Evolutionary conservation across 345 rosid genomes (phyloP), one percentile per base, ranked within the genome.

Genomic region (Firmiana major): DNA sequence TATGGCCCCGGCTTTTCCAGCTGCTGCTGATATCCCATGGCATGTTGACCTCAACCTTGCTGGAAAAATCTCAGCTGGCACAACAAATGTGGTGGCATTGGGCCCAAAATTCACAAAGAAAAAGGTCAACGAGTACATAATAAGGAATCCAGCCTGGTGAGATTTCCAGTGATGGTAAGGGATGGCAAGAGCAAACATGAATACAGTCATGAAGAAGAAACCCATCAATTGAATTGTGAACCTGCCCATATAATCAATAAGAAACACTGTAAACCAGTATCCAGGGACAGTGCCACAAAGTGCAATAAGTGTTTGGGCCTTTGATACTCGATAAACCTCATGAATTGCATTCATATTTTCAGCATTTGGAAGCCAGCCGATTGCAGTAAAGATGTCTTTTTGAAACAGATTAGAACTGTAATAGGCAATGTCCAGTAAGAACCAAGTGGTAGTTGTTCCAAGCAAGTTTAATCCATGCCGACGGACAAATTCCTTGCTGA

Each of bases 101-200:
- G 91, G 91, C 15, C 91, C 90, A 2, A 87, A 88, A 57, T 88
- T 86, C 3, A 88, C 90, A 24, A 87, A 88, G 84, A 88, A 86
- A 72, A 88, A 86, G 19, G 88, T 85, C 10, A 85, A 31, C 0
- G 86, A 81, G 65, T 87, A 88, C 53, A 88, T 77, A 6, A 85
- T 69, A 26, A 88, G 84, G 21, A 88, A 86, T 5, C 90, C 89
- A 0, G 85, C 84, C 26, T 81, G 60, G 73, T 86, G 77, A 40
- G 78, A 80, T 7, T 40, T 77, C 91, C 90, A 88, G 51, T 85
- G 88, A 55, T 87, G 10, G 78, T 88, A 86, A 72, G 89, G 91
- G 26, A 88, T 74, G 12, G 87, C 89, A 46, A 88, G 73, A 24
- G 87, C 89, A 19, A 88, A 85, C 86, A 88, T 88, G 42, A 88